Evolutionary conservation across 441 rosid genomes (phyloP), one percentile per base, ranked within the genome.

Genomic region (Erysimum pusillum): DNA sequence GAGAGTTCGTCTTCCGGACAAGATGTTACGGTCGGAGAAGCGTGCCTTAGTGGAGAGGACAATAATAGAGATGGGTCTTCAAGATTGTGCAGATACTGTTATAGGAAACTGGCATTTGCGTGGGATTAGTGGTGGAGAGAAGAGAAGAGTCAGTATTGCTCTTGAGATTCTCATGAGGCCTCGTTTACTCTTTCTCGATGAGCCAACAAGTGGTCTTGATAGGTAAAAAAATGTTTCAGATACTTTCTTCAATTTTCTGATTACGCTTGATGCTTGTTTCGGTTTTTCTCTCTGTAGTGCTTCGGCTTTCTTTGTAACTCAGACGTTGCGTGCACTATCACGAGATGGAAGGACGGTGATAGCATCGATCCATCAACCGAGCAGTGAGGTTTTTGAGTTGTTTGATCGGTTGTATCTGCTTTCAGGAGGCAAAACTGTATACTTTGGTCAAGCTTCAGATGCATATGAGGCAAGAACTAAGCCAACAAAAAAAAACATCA

Each of bases 61-160:
- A 32, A 89, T 92, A 15, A 74, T 88, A 9, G 99, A 92, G 81
- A 91, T 94, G 99, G 99, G 99, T 45, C 90, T 94, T 18, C 99
- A 92, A 68, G 99, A 95, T 32, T 95, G 99, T 45, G 96, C 98
- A 2, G 94, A 92, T 67, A 95, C 98, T 10, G 96, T 90, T 18
- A 87, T 95, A 53, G 99, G 98, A 73, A 95, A 95, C 70, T 95
- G 99, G 99, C 98, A 95, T 89, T 75, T 91, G 73, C 90, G 99
- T 7, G 99, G 99, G 9, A 86, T 95, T 71, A 95, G 99, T 56
- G 98, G 99, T 14, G 99, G 99, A 5, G 99, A 95, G 82, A 95
- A 87, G 90, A 82, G 98, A 66, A 77, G 99, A 65, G 98, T 92
- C 64, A 92, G 99, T 84, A 95, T 95, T 14, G 99, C 99, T 75